Conservation (phyloP, 2,329 filamentous ascomycete genomes). For the Nannizzia gypsea region DNA sequence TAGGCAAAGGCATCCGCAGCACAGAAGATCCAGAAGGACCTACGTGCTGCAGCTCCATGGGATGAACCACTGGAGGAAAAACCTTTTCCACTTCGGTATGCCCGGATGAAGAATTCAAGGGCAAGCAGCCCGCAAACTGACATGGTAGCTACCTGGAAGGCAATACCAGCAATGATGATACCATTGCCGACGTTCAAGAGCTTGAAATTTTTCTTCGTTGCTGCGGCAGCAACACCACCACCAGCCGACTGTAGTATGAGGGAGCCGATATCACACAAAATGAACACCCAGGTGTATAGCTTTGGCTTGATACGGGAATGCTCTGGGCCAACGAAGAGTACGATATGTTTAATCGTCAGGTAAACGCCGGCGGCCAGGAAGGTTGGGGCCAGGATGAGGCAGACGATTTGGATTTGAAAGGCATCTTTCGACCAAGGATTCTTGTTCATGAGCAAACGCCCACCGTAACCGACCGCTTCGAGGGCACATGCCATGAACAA, state of each 20-base stretch:
- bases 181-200: constrained; percentile 40
- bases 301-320: constrained; percentile 38
- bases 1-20: constrained; percentile 27
- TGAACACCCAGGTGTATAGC: constrained; percentile 49
- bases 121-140: constrained; percentile 26
- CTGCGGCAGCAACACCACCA: constrained; percentile 46
- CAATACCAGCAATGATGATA: constrained; percentile 48
- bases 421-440: constrained; percentile 40
- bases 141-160: constrained; percentile 45
- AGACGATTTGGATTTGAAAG: constrained; percentile 46
- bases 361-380: constrained; percentile 47
- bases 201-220: constrained; percentile 25
- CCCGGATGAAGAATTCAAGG: constrained; percentile 37
- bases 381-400: constrained; percentile 45
- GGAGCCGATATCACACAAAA: constrained; percentile 47
- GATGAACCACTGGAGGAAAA: constrained; percentile 15
- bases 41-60: constrained; percentile 21
- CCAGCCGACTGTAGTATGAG: constrained; percentile 48
- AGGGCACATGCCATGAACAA: constrained; percentile 39
- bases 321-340: constrained; percentile 43
- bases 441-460: constrained; percentile 41
- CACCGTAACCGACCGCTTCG: constrained; percentile 46
- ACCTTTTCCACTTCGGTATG: constrained; percentile 19
- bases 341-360: constrained; percentile 46
- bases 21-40: constrained; percentile 20